Conservation (phyloP, 768 basidiomycete genomes). For the Trichaptum fuscoviolaceum region DNA sequence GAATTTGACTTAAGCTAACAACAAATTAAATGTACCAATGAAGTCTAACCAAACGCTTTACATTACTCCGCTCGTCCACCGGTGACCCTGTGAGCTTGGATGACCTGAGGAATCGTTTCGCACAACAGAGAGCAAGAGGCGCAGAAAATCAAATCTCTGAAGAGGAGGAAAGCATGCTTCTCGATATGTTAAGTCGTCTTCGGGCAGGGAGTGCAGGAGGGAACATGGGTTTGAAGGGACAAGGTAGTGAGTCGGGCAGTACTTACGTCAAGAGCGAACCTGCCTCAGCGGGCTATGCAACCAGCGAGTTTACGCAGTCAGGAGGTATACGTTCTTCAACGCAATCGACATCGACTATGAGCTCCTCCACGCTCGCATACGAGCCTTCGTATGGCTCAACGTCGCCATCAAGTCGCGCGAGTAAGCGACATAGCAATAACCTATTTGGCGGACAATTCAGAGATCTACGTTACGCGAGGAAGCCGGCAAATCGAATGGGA, state of each 20-base stretch:
- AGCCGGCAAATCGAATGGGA: conserved; percentile 39
- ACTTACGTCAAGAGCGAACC: conserved; percentile 22
- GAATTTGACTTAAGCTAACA: conserved; percentile 15
- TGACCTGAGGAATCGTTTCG: conserved; percentile 59
- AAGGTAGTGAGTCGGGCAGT: background rate
- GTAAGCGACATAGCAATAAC: conserved; percentile 81
- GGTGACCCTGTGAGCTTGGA: conserved; percentile 64
- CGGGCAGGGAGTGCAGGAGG: conserved; percentile 30
- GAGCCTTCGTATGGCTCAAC: conserved; percentile 4
- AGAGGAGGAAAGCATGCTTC: conserved; percentile 80
- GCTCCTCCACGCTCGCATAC: conserved; percentile 28
- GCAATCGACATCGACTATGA: conserved; percentile 31
- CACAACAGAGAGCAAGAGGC: conserved; percentile 71
- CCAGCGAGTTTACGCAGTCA: conserved; percentile 8
- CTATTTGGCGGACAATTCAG: conserved; percentile 75
- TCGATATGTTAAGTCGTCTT: conserved; percentile 63
- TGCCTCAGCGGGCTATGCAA: conserved; percentile 9
- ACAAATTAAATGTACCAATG: conserved; percentile 19
- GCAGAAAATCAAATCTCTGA: conserved; percentile 65
- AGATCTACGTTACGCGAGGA: conserved; percentile 68
- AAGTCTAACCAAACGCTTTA: conserved; percentile 80
- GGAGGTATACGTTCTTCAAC: conserved; percentile 16
- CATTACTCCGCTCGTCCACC: conserved; percentile 63
- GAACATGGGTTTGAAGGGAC: conserved; percentile 3
- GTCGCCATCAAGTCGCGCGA: conserved; percentile 29